Evolutionary conservation across 2,329 filamentous ascomycete species (phyloP).

Genomic region (Xylaria polymorpha): DNA sequence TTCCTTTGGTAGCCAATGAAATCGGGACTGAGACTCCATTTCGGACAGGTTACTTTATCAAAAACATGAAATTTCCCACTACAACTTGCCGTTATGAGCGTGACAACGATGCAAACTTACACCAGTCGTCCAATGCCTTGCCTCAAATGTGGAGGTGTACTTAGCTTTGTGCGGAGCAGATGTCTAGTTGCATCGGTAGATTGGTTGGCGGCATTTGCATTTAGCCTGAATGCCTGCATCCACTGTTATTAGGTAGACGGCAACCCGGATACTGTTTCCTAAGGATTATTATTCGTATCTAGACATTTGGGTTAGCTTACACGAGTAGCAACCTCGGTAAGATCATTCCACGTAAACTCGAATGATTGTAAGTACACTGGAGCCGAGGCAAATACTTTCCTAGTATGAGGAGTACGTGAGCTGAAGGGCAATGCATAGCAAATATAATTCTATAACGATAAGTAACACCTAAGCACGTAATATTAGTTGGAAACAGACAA

Average conservation of each 20-base stretch:
- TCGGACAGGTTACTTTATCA: not conserved
- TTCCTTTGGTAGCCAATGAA: not conserved
- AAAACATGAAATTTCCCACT: not conserved
- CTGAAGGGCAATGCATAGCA: not conserved
- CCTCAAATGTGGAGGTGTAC: not conserved
- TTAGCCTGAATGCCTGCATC: conserved; percentile 34
- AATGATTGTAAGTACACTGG: not conserved
- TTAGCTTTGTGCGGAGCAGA: conserved; percentile 18
- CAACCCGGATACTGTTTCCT: not conserved
- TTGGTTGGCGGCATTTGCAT: conserved; percentile 12
- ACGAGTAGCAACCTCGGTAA: not conserved
- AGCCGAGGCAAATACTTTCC: not conserved
- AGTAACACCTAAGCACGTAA: not conserved
- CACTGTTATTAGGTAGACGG: conserved; percentile 1
- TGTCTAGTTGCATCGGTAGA: conserved; percentile 7
- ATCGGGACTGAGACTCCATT: not conserved
- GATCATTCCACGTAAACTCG: not conserved
- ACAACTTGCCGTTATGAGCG: not conserved
- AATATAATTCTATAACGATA: not conserved
- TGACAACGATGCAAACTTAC: not conserved
- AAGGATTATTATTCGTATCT: not conserved
- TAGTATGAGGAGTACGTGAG: not conserved
- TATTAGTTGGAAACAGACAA: not conserved
- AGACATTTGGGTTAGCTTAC: not conserved
- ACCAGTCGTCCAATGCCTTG: not conserved